Evolutionary conservation across 1,284 basidiomycete genomes (phyloP), one percentile per base, ranked within the genome.

Genomic region (Boletus sp.): DNA sequence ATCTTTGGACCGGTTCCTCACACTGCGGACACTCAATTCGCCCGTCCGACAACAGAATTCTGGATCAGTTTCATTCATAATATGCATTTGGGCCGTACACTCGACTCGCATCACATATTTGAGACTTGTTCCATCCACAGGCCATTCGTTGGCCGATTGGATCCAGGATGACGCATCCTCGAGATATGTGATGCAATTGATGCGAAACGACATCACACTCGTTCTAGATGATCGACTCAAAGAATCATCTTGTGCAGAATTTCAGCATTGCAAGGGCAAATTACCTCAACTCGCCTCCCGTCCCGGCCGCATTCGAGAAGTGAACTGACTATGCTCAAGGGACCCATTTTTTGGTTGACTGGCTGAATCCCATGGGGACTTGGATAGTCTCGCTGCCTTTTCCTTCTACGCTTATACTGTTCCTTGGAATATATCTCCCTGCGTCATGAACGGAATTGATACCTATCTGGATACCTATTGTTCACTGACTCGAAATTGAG

Each of bases 21-120:
- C 6, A 3, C 35, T 3, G 9, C 21, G 10, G 46, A 67, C n/a
- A 27, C 8, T 19, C 59, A 47, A 8, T 70, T 68, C 25, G 61
- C 67, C 2, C 28, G 68, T 35, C 58, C 48, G 40, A 59, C 68
- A 52, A 60, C 61, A 1, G 54, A 51, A 30, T 68, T 66, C 28
- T 68, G 68, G 68, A 70, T 68, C 53, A 58, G 57, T 21, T 68
- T 70, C n/a, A 66, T 70, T 3, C 16, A 66, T 31, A 68, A 68
- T 17, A 57, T 68, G 67, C 16, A 61, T 52, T 68, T 61, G 0
- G 63, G 61, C 7, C 35, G 61, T 70, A 62, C 6, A 68, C 59
- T 37, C 19, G 31, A 4, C 13, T 33, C 2, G 4, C 10, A 25
- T 2, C 23, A 17, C 13, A 19, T 37, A 21, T 3, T 14, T 28